Conservation (phyloP, 2,329 filamentous ascomycete species). For the Rachicladosporium sp. region DNA sequence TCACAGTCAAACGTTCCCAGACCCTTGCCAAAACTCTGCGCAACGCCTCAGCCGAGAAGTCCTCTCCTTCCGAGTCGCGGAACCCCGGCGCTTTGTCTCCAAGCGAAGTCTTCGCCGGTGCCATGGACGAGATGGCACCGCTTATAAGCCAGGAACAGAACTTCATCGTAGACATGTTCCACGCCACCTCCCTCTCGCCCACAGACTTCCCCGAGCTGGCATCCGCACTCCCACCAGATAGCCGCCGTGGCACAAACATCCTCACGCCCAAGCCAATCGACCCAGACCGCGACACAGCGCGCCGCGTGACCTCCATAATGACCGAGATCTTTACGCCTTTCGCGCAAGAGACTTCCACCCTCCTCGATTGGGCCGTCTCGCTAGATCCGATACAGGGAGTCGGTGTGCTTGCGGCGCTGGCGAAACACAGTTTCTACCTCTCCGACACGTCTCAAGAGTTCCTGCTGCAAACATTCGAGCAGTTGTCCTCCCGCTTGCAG, state of each 20-base stretch:
- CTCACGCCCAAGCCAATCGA: constrained; percentile 68
- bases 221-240: constrained; percentile 49
- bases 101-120: constrained; percentile 69
- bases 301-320: constrained; percentile 74
- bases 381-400: constrained; percentile 84
- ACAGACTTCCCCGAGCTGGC: constrained; percentile 77
- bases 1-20: constrained; percentile 89
- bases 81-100: constrained; percentile 38
- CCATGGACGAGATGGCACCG: constrained; percentile 69
- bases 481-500: constrained; percentile 62
- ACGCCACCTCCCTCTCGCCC: constrained; percentile 72
- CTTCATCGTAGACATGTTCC: constrained; percentile 94
- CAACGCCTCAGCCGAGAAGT: constrained; percentile 44
- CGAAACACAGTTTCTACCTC: constrained; percentile 65
- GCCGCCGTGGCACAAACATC: constrained; percentile 61
- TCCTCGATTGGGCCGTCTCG: constrained; percentile 73
- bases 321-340: constrained; percentile 78
- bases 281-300: constrained; percentile 75
- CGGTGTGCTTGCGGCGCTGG: constrained; percentile 69
- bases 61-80: constrained; percentile 43
- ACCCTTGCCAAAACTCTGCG: constrained; percentile 66
- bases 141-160: constrained; percentile 90
- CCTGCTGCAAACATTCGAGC: constrained; percentile 62
- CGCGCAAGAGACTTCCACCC: constrained; percentile 60
- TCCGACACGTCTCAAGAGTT: constrained; percentile 91